Percentiles rank a stretch among this genome's conserved stretches.
phyloP scores from a whole-genome alignment of 495 filamentous ascomycete species.

The Aspergillus panamensis region DNA sequence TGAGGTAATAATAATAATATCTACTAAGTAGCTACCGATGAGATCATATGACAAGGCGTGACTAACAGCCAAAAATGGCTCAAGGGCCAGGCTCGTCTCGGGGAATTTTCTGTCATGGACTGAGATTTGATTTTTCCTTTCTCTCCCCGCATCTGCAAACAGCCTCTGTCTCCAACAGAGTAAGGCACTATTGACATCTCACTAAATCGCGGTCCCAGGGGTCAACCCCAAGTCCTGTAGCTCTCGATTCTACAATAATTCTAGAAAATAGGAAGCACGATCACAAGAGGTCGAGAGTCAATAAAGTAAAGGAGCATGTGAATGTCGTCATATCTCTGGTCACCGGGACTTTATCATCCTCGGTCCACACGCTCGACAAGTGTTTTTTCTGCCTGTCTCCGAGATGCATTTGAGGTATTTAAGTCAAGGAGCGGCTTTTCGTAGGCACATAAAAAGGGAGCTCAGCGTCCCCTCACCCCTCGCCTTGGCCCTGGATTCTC shows the following conservation, averaged over 20 bases:
- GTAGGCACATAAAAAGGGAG: too few species aligned
- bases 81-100: not conserved
- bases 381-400: not conserved
- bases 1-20: too few species aligned
- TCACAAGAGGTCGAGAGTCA: not conserved
- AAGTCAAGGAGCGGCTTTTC: not conserved
- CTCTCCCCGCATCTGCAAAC: slow-evolving; percentile 2
- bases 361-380: slow-evolving; percentile 1
- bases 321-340: slow-evolving; percentile 17
- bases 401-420: not conserved
- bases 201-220: too few species aligned
- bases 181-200: too few species aligned
- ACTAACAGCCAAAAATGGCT: not conserved
- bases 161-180: not conserved
- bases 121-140: slow-evolving; percentile 10
- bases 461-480: not conserved
- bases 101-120: not conserved
- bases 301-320: slow-evolving; percentile 6
- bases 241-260: not conserved
- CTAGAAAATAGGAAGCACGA: not conserved
- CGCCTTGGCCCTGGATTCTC: not conserved
- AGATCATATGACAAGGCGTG: not conserved
- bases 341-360: slow-evolving; percentile 11
- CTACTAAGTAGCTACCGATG: too few species aligned
- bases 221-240: too few species aligned